A percentile compares a stretch with the other conserved stretches of the same genome.
Evolutionary conservation across 1,284 basidiomycete species (phyloP).

Genomic region (Fistulina hepatica): DNA sequence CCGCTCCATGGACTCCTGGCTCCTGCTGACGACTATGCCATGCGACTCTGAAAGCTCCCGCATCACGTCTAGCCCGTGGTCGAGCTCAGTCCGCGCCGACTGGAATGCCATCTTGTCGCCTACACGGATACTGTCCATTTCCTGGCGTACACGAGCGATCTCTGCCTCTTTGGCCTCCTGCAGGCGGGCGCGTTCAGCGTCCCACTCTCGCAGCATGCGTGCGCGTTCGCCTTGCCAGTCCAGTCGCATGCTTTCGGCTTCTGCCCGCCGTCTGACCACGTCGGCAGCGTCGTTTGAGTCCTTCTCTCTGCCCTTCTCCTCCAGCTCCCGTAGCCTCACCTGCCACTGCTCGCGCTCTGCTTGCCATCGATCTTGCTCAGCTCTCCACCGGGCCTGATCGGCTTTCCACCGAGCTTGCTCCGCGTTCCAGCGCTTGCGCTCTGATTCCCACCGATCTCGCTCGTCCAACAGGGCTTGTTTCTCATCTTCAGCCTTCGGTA

Average conservation of each 20-base stretch:
- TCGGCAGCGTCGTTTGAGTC: too few species aligned
- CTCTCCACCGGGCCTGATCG: conserved; percentile 31
- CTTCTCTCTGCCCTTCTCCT: too few species aligned
- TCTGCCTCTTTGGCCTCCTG: conserved; percentile 31
- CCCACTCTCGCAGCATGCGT: not conserved
- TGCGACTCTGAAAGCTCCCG: conserved; percentile 41
- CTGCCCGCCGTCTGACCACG: not conserved
- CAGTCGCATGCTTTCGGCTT: not conserved
- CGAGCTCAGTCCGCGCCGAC: too few species aligned
- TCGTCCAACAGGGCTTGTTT: conserved; percentile 39
- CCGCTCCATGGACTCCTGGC: conserved; percentile 31
- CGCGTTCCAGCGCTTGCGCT: conserved; percentile 44
- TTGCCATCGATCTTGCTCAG: conserved; percentile 33
- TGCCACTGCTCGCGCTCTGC: conserved; percentile 22
- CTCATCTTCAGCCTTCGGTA: conserved; percentile 46
- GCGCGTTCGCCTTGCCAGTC: not conserved
- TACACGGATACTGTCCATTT: too few species aligned
- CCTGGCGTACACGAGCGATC: too few species aligned
- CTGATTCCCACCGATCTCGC: conserved; percentile 39
- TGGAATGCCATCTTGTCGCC: too few species aligned
- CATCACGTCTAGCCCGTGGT: conserved; percentile 35
- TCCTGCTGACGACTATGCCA: conserved; percentile 25
- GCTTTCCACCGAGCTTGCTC: conserved; percentile 40
- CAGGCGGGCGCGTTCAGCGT: conserved; percentile 7
- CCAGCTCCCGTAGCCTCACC: conserved; percentile 9